A percentile compares a stretch with the other conserved stretches of the same genome.
Conservation (phyloP, 179 eudicot genomes). For the Patellifolia procumbens region DNA sequence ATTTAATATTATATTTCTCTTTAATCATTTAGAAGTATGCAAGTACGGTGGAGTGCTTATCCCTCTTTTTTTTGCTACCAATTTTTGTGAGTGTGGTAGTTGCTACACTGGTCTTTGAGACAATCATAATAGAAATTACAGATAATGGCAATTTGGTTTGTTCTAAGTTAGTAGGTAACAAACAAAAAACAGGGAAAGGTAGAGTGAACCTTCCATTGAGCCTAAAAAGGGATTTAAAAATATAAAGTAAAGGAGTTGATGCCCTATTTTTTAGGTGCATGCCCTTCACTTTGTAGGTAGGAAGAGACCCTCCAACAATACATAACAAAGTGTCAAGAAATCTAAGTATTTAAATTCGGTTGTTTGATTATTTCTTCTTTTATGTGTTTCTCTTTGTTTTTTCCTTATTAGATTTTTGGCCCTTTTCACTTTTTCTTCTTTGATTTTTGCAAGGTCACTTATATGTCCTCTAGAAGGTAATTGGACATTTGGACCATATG, state of each 20-base stretch:
- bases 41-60: conserved; percentile 14
- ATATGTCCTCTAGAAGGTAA: not conserved
- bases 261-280: conserved; percentile 6
- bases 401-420: not conserved
- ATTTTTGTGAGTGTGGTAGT: conserved; percentile 2
- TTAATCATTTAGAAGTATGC: not conserved
- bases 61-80: not conserved
- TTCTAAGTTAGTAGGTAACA: not conserved
- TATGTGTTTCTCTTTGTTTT: not conserved
- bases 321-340: not conserved
- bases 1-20: not conserved
- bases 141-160: conserved; percentile 2
- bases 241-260: not conserved
- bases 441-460: not conserved
- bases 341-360: not conserved
- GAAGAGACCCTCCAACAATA: not conserved
- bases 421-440: not conserved
- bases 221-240: not conserved
- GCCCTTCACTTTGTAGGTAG: not conserved
- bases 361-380: not conserved
- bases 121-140: not conserved
- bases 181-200: not conserved
- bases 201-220: not conserved
- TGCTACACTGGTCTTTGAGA: conserved; percentile 3
- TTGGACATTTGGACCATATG: too few relatives aligned